Evolutionary conservation across 1,284 basidiomycete species (phyloP).

Genomic region (Trametes hirsuta): DNA sequence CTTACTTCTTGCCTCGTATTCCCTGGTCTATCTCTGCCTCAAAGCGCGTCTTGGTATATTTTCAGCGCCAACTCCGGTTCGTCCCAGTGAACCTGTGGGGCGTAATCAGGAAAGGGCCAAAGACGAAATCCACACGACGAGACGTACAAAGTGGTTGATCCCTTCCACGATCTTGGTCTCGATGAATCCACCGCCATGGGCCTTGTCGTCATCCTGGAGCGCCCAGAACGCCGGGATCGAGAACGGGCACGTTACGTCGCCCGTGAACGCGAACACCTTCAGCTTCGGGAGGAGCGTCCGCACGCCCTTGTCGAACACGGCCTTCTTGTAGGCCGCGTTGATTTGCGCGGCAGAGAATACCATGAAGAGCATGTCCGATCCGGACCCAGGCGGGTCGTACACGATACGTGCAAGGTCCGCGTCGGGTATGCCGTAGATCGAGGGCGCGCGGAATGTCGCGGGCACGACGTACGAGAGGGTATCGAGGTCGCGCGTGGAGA

Average conservation of each 20-base stretch:
- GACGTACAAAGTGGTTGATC: constrained; percentile 37
- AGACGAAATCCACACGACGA: neutral
- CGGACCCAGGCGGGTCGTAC: neutral
- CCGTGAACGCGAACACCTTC: constrained; percentile 24
- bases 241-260: constrained; percentile 23
- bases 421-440: constrained; percentile 25
- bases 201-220: constrained; percentile 30
- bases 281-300: constrained; percentile 25
- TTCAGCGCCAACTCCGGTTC: neutral
- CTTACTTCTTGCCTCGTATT: too few relatives aligned
- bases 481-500: constrained; percentile 31
- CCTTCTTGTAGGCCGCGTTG: constrained; percentile 24
- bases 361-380: constrained; percentile 26
- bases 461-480: constrained; percentile 25
- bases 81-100: constrained; percentile 7
- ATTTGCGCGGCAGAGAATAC: constrained; percentile 9
- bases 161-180: constrained; percentile 28
- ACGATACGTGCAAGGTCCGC: constrained; percentile 13
- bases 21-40: neutral
- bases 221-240: constrained; percentile 29
- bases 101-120: neutral
- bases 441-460: constrained; percentile 21
- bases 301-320: constrained; percentile 23
- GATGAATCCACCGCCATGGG: constrained; percentile 28
- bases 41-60: neutral